These are phyloP conservation scores for Leccinum sublutescens DNA, from an alignment of 768 basidiomycete genomes.

Conservation along the genomic window DNA sequence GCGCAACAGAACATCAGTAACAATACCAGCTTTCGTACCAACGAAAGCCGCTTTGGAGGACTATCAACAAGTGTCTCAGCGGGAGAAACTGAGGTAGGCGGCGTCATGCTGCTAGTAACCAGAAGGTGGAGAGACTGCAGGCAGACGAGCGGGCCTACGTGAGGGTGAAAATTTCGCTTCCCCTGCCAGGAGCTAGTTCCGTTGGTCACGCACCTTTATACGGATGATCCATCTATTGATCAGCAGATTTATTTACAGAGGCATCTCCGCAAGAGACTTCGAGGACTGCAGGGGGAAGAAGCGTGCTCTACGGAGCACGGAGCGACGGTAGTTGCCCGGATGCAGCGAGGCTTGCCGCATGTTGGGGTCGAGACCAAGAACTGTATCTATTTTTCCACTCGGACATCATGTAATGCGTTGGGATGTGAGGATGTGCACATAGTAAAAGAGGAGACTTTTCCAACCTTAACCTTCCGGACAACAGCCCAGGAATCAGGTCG, in stretches of 20 bases:
- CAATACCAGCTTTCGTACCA: constrained; percentile 28
- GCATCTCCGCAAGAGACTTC: background rate
- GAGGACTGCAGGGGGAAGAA: background rate
- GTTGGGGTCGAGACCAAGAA: background rate
- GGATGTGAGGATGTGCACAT: background rate
- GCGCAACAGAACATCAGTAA: constrained; percentile 40
- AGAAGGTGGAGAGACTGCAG: background rate
- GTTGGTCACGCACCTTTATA: background rate
- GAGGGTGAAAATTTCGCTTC: background rate
- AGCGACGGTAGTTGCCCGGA: background rate
- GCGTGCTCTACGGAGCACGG: background rate
- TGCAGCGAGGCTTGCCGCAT: background rate
- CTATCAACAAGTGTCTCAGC: constrained; percentile 2
- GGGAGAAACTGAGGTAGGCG: background rate
- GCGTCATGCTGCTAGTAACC: constrained; percentile 11
- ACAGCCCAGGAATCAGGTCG: background rate
- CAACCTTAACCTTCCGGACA: background rate
- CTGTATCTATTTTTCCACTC: background rate
- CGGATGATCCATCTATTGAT: background rate
- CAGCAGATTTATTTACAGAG: background rate
- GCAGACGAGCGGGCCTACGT: background rate
- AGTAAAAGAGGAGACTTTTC: background rate
- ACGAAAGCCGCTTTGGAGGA: constrained; percentile 17
- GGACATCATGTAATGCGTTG: background rate
- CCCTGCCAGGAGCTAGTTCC: background rate